Evolutionary conservation across 148 eudicot species (phyloP).

Genomic region (Spergularia marina): DNA sequence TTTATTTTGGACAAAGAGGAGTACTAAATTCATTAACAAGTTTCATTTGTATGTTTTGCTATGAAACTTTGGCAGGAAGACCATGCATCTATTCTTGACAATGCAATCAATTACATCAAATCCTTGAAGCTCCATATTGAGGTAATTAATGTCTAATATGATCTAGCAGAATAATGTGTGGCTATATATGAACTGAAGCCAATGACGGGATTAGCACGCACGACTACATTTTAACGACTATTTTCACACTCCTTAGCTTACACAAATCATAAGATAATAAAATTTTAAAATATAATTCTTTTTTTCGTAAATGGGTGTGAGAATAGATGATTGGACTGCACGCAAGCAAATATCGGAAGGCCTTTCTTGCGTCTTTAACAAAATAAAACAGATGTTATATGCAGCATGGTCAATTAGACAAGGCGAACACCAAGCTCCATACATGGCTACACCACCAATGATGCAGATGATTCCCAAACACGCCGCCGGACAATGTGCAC

Average conservation of each 20-base stretch:
- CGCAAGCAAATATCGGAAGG: not conserved
- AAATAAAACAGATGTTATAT: slow-evolving; percentile 10
- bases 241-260: too few species aligned
- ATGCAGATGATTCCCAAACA: not conserved
- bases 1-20: too few species aligned
- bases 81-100: slow-evolving; percentile 18
- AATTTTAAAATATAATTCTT: too few species aligned
- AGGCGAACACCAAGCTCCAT: not conserved
- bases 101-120: slow-evolving; percentile 19
- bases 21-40: not conserved
- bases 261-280: too few species aligned
- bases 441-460: not conserved
- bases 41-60: not conserved
- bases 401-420: slow-evolving; percentile 8
- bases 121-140: slow-evolving; percentile 17
- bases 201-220: too few species aligned
- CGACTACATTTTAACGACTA: too few species aligned
- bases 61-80: slow-evolving; percentile 3
- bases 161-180: too few species aligned
- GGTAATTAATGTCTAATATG: not conserved
- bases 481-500: not conserved
- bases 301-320: too few species aligned
- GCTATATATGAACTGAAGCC: too few species aligned
- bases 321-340: not conserved
- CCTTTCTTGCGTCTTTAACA: not conserved